Conservation (phyloP, 441 rosid genomes). For the Populus hybrid region DNA sequence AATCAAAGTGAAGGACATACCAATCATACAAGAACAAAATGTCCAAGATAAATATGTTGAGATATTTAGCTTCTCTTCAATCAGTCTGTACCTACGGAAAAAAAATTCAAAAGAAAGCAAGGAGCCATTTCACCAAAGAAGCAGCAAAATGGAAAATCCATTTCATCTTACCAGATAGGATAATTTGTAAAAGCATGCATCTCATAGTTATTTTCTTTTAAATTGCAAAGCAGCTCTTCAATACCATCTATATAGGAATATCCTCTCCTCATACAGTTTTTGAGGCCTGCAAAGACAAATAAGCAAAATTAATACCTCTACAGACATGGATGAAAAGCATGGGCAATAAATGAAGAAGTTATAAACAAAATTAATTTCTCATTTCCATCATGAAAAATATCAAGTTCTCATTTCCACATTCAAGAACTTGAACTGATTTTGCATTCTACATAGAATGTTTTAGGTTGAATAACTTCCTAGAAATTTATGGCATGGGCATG, state of each 20-base stretch:
- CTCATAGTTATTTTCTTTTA: conserved; percentile 57
- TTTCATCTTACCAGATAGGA: conserved; percentile 61
- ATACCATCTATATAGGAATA: conserved; percentile 75
- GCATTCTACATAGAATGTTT: neutral
- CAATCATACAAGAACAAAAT: conserved; percentile 71
- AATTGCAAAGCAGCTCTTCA: conserved; percentile 54
- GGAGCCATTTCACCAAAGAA: conserved; percentile 15
- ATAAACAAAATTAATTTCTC: neutral
- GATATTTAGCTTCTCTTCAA: conserved; percentile 70
- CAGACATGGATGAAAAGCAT: neutral
- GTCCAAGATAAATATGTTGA: conserved; percentile 86
- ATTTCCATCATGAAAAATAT: neutral
- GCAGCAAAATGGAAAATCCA: neutral
- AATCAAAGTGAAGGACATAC: conserved; percentile 29
- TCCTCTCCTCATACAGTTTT: conserved; percentile 65
- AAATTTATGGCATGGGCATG: conserved; percentile 1
- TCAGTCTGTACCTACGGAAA: conserved; percentile 59
- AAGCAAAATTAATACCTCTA: conserved; percentile 3
- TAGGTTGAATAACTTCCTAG: neutral
- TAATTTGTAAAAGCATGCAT: conserved; percentile 95
- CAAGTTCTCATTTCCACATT: neutral
- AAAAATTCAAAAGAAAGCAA: conserved; percentile 2
- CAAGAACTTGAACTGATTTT: neutral
- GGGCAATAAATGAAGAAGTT: neutral
- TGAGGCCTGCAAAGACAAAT: conserved; percentile 50